A percentile compares a stretch with the other conserved stretches of the same genome.
These are phyloP conservation scores for Dactylellina haptotyla DNA, from an alignment of 2,329 filamentous ascomycete species.

Conservation along the genomic window DNA sequence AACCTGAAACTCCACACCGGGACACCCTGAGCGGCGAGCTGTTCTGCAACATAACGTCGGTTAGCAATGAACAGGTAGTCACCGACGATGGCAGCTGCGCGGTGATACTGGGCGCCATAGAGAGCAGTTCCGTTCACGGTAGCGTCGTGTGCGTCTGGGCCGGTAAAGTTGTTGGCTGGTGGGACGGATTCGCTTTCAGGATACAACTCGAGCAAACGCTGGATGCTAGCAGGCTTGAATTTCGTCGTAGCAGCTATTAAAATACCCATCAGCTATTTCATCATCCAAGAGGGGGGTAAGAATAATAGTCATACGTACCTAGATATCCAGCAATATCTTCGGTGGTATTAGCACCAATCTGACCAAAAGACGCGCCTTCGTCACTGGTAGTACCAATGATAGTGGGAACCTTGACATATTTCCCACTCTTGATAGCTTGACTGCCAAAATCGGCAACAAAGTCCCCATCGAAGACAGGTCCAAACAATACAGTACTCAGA, in stretches of 20 bases:
- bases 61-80: constrained; percentile 69
- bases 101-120: constrained; percentile 66
- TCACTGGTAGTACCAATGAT: constrained; percentile 73
- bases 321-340: constrained; percentile 10
- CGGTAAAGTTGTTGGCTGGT: constrained; percentile 29
- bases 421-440: constrained; percentile 68
- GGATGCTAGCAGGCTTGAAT: constrained; percentile 17
- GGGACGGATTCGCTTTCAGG: constrained; percentile 29
- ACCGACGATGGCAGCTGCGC: constrained; percentile 67
- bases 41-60: constrained; percentile 67
- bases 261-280: neutral
- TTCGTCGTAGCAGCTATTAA: constrained; percentile 3
- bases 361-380: constrained; percentile 69
- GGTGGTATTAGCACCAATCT: constrained; percentile 15
- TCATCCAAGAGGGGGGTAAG: no score
- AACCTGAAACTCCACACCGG: constrained; percentile 72
- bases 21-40: constrained; percentile 65
- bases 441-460: constrained; percentile 68
- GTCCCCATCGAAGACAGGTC: constrained; percentile 67
- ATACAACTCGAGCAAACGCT: constrained; percentile 19
- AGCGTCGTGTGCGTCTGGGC: constrained; percentile 20
- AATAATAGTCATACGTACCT: constrained; percentile 19
- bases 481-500: constrained; percentile 64
- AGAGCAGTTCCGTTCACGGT: constrained; percentile 57
- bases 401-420: constrained; percentile 73